phyloP scores from a whole-genome alignment of 176 grass and related monocot species.

The Phoenix dactylifera region DNA sequence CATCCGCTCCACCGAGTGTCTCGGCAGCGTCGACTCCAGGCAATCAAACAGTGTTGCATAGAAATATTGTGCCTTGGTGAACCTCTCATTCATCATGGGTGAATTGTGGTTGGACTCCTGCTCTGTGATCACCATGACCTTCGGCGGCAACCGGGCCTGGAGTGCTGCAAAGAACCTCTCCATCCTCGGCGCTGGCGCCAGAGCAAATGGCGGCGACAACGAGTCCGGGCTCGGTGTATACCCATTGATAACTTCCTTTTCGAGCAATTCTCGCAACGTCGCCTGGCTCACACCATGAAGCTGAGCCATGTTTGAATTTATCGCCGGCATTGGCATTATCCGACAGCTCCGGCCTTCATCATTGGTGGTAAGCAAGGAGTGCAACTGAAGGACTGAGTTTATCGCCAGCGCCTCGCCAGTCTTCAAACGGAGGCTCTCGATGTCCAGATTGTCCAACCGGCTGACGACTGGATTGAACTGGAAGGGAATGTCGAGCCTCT shows the following conservation, averaged over 20 bases:
- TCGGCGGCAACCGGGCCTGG: constrained; percentile 43
- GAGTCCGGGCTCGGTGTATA: constrained; percentile 5
- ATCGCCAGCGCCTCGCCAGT: constrained; percentile 83
- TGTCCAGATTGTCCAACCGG: constrained; percentile 44
- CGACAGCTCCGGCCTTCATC: neutral
- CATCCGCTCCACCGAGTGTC: constrained; percentile 65
- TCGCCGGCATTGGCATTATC: too few relatives aligned
- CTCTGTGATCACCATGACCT: constrained; percentile 66
- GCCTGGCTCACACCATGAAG: too few relatives aligned
- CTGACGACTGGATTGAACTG: constrained; percentile 68
- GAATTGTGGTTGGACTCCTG: constrained; percentile 93
- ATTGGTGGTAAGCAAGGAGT: constrained; percentile 42
- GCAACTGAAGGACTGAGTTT: constrained; percentile 62
- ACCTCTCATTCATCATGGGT: constrained; percentile 45
- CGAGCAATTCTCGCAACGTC: neutral
- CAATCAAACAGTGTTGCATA: constrained; percentile 92
- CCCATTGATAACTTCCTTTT: constrained; percentile 12
- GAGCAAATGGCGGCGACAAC: constrained; percentile 8
- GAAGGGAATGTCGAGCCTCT: constrained; percentile 82
- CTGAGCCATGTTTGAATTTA: too few relatives aligned
- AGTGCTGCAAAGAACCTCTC: constrained; percentile 56
- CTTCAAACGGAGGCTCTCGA: constrained; percentile 67
- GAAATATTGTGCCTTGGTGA: constrained; percentile 84
- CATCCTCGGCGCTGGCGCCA: constrained; percentile 27
- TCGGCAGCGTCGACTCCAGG: constrained; percentile 54